These are phyloP conservation scores for Gracilaria gracilis DNA, from an alignment of 23 red algal species.

Conservation along the genomic window DNA sequence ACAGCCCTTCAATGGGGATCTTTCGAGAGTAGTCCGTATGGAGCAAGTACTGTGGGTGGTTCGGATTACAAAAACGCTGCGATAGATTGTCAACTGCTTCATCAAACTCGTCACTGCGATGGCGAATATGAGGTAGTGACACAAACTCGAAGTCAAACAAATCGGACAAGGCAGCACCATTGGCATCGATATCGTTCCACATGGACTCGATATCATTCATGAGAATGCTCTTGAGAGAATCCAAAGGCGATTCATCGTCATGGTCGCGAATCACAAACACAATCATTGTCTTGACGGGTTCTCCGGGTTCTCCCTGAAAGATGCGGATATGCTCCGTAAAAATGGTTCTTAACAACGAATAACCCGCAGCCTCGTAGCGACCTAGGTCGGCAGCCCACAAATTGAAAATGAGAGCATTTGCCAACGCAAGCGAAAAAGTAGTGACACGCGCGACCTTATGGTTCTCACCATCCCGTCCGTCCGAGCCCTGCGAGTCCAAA, in stretches of 20 bases:
- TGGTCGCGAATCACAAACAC: conserved; percentile 93
- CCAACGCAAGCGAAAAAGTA: conserved; percentile 76
- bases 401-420: conserved; percentile 88
- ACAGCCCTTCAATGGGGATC: conserved; percentile 85
- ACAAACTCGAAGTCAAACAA: conserved; percentile 91
- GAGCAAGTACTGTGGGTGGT: conserved; percentile 58
- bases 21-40: conserved; percentile 71
- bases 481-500: conserved; percentile 73
- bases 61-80: conserved; percentile 64
- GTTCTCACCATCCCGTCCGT: conserved; percentile 68
- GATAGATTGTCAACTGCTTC: conserved; percentile 60
- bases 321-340: conserved; percentile 87
- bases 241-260: conserved; percentile 87
- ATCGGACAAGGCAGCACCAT: conserved; percentile 52
- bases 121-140: conserved; percentile 84
- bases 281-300: conserved; percentile 71
- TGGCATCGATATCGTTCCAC: conserved; percentile 77
- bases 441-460: conserved; percentile 77
- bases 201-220: conserved; percentile 75
- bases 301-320: conserved; percentile 73
- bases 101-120: conserved; percentile 81
- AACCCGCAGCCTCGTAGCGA: conserved; percentile 93
- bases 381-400: conserved; percentile 92
- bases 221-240: conserved; percentile 65
- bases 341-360: conserved; percentile 83